Evolutionary conservation across 2,329 filamentous ascomycete species (phyloP).

Genomic region (Orbilia ellipsospora): DNA sequence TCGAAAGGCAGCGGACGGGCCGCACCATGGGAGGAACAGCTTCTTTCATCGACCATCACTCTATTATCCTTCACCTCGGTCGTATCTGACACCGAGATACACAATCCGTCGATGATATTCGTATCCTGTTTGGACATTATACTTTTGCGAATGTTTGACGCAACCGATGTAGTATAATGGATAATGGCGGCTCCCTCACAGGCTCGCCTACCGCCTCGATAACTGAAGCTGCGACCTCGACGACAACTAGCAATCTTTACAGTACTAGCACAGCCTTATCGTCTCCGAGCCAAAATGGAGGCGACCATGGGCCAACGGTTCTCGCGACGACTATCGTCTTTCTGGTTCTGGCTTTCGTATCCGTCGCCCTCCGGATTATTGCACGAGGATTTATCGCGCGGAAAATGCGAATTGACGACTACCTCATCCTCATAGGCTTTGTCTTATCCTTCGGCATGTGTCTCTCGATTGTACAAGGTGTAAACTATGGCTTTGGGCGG

Average conservation of each 20-base stretch:
- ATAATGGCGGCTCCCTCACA: conserved; percentile 54
- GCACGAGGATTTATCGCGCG: conserved; percentile 57
- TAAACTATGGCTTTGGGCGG: conserved; percentile 60
- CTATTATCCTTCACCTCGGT: conserved; percentile 46
- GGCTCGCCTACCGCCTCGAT: conserved; percentile 54
- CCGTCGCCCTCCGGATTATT: conserved; percentile 58
- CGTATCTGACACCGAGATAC: conserved; percentile 48
- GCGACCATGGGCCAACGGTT: conserved; percentile 50
- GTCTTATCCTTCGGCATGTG: conserved; percentile 63
- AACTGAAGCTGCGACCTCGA: conserved; percentile 31
- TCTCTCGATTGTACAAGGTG: conserved; percentile 68
- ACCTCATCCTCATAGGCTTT: conserved; percentile 58
- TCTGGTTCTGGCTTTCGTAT: conserved; percentile 56
- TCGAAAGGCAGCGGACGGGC: conserved; percentile 54
- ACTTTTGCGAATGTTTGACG: conserved; percentile 36
- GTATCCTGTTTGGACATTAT: conserved; percentile 28
- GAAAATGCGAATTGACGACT: conserved; percentile 57
- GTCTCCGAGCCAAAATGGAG: conserved; percentile 42
- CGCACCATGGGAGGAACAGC: conserved; percentile 54
- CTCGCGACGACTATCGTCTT: conserved; percentile 56
- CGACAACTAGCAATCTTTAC: conserved; percentile 50
- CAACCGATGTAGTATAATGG: conserved; percentile 55
- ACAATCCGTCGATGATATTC: conserved; percentile 48
- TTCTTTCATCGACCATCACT: conserved; percentile 50
- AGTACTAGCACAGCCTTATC: conserved; percentile 42